phyloP scores from a whole-genome alignment of 73 alveolate genomes.

The Paramecium biaurelia region DNA sequence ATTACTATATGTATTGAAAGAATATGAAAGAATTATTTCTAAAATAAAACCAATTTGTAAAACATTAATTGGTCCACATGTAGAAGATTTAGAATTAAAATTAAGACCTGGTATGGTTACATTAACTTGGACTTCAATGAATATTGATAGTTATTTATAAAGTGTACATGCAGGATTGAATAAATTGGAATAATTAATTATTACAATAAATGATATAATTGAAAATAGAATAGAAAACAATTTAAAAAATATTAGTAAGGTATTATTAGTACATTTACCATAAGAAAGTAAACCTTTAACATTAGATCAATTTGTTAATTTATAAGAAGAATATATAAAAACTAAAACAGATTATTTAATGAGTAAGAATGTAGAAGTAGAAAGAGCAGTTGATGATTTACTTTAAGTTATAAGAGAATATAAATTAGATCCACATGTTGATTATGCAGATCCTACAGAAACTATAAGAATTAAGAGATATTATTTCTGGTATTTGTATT shows the following conservation, averaged over 20 bases:
- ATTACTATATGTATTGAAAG: slow-evolving; percentile 97
- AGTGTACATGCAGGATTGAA: slow-evolving; percentile 97
- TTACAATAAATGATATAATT: slow-evolving; percentile 98
- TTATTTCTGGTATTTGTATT: slow-evolving; percentile 99
- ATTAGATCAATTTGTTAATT: slow-evolving; percentile 97
- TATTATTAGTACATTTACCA: slow-evolving; percentile 97
- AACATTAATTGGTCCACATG: slow-evolving; percentile 96
- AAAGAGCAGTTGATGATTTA: slow-evolving; percentile 99
- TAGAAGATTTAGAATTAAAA: slow-evolving; percentile 98
- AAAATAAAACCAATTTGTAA: slow-evolving; percentile 98
- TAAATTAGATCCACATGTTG: slow-evolving; percentile 99
- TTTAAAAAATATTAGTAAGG: slow-evolving; percentile 96
- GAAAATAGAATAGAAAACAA: slow-evolving; percentile 99
- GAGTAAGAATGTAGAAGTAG: slow-evolving; percentile 98
- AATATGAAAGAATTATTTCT: slow-evolving; percentile 98
- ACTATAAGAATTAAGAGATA: slow-evolving; percentile 98
- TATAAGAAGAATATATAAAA: slow-evolving; percentile 96
- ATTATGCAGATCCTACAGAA: slow-evolving; percentile 97
- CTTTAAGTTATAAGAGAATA: slow-evolving; percentile 97
- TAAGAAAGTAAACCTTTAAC: slow-evolving; percentile 96
- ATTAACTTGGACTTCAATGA: slow-evolving; percentile 99
- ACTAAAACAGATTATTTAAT: slow-evolving; percentile 94
- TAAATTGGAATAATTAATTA: slow-evolving; percentile 98
- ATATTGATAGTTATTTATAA: slow-evolving; percentile 98
- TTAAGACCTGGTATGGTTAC: slow-evolving; percentile 99